phyloP scores from a whole-genome alignment of 1,139 yeast genomes.

The Pichia sp. region DNA sequence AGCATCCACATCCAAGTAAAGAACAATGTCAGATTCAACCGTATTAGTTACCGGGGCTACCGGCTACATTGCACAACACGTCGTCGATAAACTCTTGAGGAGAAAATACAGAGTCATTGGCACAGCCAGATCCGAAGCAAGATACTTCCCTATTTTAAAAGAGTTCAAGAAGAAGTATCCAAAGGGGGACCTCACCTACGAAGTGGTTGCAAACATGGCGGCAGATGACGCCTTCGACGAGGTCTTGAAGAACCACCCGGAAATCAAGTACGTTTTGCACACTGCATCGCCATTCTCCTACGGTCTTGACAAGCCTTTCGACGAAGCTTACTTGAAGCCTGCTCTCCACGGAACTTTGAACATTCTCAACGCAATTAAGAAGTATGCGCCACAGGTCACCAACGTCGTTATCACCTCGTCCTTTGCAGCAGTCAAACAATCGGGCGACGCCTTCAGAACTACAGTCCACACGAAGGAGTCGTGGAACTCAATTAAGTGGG shows the following conservation, averaged over 20 bases:
- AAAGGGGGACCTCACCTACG: constrained; percentile 30
- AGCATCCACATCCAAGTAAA: too few species aligned
- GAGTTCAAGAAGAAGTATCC: constrained; percentile 29
- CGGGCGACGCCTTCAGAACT: constrained; percentile 7
- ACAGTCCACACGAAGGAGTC: constrained; percentile 30
- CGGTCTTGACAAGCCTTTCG: constrained; percentile 21
- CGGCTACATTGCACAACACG: constrained; percentile 21
- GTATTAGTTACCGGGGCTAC: constrained; percentile 23
- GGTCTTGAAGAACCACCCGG: constrained; percentile 43
- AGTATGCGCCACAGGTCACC: constrained; percentile 44
- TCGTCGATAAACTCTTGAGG: constrained; percentile 29
- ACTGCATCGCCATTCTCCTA: constrained; percentile 51
- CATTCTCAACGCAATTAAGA: constrained; percentile 39
- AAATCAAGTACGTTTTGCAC: constrained; percentile 52
- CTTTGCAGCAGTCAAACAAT: constrained; percentile 40
- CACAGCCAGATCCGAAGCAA: constrained; percentile 35
- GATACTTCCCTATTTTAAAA: constrained; percentile 27
- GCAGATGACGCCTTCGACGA: constrained; percentile 37
- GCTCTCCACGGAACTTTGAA: constrained; percentile 49
- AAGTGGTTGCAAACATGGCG: constrained; percentile 35
- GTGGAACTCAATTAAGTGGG: constrained; percentile 42
- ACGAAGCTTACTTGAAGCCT: constrained; percentile 36
- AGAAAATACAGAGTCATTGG: constrained; percentile 35
- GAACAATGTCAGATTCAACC: not conserved
- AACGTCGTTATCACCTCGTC: constrained; percentile 55